Evolutionary conservation across 768 basidiomycete genomes (phyloP).

Genomic region (Phylloporus arenicola): DNA sequence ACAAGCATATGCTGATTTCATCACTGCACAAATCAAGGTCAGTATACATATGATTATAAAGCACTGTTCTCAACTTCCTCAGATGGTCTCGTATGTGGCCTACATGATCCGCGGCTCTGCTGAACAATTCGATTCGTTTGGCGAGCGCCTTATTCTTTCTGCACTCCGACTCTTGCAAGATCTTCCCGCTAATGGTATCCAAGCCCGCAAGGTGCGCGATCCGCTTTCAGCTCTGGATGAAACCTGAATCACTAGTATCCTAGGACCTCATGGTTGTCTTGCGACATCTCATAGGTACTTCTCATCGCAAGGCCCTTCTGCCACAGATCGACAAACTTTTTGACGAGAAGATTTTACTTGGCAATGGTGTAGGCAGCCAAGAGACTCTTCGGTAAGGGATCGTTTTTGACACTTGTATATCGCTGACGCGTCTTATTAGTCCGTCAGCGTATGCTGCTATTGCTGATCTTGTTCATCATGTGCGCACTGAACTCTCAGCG

Average conservation of each 20-base stretch:
- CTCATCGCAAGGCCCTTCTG: conserved; percentile 72
- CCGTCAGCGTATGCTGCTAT: conserved; percentile 81
- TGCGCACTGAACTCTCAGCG: conserved; percentile 74
- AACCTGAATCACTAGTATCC: not conserved
- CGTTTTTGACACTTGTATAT: not conserved
- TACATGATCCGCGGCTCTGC: conserved; percentile 73
- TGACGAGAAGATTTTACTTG: conserved; percentile 85
- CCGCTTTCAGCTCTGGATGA: not conserved
- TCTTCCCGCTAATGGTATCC: conserved; percentile 80
- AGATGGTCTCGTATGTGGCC: conserved; percentile 90
- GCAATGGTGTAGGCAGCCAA: conserved; percentile 74
- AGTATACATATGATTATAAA: not conserved
- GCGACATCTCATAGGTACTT: conserved; percentile 78
- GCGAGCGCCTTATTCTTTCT: conserved; percentile 73
- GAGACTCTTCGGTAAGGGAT: conserved; percentile 70
- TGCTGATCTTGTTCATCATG: conserved; percentile 90
- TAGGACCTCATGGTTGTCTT: conserved; percentile 92
- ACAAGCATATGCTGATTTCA: conserved; percentile 72
- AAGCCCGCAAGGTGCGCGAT: conserved; percentile 64
- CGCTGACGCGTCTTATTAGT: conserved; percentile 34
- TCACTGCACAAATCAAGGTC: conserved; percentile 89
- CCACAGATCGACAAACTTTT: conserved; percentile 84
- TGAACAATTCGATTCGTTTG: conserved; percentile 66
- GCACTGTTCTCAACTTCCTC: conserved; percentile 8
- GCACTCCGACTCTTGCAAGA: conserved; percentile 89